Conservation (phyloP, 169 alveolate species). For the Babesia divergens region DNA sequence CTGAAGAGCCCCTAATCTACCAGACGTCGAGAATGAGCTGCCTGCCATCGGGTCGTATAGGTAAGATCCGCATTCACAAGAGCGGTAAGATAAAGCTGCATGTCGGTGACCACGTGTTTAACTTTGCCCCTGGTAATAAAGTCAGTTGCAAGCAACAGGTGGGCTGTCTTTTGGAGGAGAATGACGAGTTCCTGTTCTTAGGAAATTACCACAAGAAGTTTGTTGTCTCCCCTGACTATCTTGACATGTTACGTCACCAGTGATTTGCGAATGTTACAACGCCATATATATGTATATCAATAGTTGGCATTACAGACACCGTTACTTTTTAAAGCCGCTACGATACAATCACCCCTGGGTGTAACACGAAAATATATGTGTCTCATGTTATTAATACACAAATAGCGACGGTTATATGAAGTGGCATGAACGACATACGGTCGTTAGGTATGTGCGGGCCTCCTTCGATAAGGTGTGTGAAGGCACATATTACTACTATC, state of each 20-base stretch:
- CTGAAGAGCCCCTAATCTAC: conserved; percentile 22
- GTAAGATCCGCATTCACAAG: conserved; percentile 41
- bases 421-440: too few species aligned
- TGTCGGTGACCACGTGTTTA: conserved; percentile 57
- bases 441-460: too few species aligned
- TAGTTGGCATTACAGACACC: too few species aligned
- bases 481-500: too few species aligned
- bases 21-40: conserved; percentile 30
- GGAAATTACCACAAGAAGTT: conserved; percentile 54
- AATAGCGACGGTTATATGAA: too few species aligned
- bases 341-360: too few species aligned
- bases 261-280: too few species aligned
- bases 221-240: conserved; percentile 58
- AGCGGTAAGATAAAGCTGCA: conserved; percentile 62
- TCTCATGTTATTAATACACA: too few species aligned
- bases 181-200: conserved; percentile 56
- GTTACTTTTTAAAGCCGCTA: too few species aligned
- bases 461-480: too few species aligned
- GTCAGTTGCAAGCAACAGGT: conserved; percentile 62
- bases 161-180: conserved; percentile 57
- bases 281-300: too few species aligned
- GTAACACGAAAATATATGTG: too few species aligned
- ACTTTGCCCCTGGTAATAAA: conserved; percentile 40
- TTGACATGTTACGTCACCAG: conserved; percentile 1
- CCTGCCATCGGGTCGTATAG: conserved; percentile 58